phyloP scores from a whole-genome alignment of 179 eudicot species.

The Silene noctiflora region DNA sequence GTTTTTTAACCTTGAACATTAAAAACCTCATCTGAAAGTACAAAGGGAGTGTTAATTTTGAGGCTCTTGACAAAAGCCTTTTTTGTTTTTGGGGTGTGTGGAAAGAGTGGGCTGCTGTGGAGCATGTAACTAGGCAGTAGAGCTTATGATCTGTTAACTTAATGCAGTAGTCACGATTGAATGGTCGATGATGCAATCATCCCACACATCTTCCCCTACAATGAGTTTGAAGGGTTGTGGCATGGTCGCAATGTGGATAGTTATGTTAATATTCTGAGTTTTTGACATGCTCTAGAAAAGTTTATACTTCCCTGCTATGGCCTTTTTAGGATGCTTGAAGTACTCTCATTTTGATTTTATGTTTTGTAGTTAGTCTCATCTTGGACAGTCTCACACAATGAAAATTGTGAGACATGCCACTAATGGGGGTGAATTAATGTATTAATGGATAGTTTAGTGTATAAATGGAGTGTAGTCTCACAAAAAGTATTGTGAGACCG shows the following conservation, averaged over 20 bases:
- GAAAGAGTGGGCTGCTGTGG: neutral
- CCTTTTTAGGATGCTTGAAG: neutral
- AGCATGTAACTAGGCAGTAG: neutral
- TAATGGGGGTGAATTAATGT: too few relatives aligned
- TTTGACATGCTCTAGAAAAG: neutral
- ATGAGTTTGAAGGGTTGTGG: neutral
- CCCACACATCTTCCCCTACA: too few relatives aligned
- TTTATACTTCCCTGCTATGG: neutral
- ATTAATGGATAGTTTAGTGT: neutral
- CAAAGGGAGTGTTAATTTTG: neutral
- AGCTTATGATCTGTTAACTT: neutral
- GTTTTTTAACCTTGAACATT: neutral
- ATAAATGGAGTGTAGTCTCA: neutral
- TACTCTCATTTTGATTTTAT: neutral
- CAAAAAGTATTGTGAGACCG: too few relatives aligned
- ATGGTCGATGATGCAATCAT: too few relatives aligned
- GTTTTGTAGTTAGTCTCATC: neutral
- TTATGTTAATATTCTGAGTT: neutral
- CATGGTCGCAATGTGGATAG: neutral
- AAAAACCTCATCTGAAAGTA: neutral
- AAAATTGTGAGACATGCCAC: neutral
- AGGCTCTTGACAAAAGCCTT: neutral
- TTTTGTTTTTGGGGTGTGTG: neutral
- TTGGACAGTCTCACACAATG: neutral
- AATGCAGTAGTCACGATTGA: neutral